These are phyloP conservation scores for Lipomyces japonicus DNA, from an alignment of 805 yeast genomes.

Conservation along the genomic window DNA sequence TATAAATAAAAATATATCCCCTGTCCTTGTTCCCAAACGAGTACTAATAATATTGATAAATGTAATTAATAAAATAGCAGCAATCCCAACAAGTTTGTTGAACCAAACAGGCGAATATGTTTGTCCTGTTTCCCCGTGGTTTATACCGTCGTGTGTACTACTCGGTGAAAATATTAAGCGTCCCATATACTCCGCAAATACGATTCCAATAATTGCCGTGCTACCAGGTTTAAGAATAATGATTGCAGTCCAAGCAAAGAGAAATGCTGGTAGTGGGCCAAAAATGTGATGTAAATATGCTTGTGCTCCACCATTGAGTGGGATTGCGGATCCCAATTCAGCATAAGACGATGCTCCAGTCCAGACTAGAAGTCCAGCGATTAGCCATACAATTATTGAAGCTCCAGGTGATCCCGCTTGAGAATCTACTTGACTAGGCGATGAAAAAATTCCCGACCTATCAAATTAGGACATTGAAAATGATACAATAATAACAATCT, in stretches of 20 bases:
- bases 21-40: slow-evolving; percentile 36
- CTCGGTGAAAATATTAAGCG: slow-evolving; percentile 22
- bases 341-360: slow-evolving; percentile 45
- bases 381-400: slow-evolving; percentile 40
- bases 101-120: slow-evolving; percentile 30
- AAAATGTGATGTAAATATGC: slow-evolving; percentile 40
- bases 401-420: slow-evolving; percentile 41
- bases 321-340: slow-evolving; percentile 42
- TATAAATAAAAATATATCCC: slow-evolving; percentile 36
- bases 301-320: slow-evolving; percentile 43
- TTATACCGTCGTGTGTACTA: neutral
- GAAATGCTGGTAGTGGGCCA: slow-evolving; percentile 39
- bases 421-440: slow-evolving; percentile 41
- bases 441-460: slow-evolving; percentile 43
- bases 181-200: slow-evolving; percentile 41
- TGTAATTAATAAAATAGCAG: slow-evolving; percentile 32
- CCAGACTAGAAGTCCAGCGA: slow-evolving; percentile 44
- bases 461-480: neutral
- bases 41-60: slow-evolving; percentile 35
- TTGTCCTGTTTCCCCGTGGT: slow-evolving; percentile 22
- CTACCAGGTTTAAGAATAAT: slow-evolving; percentile 42
- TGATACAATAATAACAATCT: neutral
- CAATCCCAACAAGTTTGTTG: slow-evolving; percentile 36
- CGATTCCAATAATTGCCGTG: slow-evolving; percentile 42
- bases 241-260: slow-evolving; percentile 42